Evolutionary conservation across 2,329 filamentous ascomycete genomes (phyloP), one percentile per base, ranked within the genome.

Genomic region (Colletotrichum somersetense): DNA sequence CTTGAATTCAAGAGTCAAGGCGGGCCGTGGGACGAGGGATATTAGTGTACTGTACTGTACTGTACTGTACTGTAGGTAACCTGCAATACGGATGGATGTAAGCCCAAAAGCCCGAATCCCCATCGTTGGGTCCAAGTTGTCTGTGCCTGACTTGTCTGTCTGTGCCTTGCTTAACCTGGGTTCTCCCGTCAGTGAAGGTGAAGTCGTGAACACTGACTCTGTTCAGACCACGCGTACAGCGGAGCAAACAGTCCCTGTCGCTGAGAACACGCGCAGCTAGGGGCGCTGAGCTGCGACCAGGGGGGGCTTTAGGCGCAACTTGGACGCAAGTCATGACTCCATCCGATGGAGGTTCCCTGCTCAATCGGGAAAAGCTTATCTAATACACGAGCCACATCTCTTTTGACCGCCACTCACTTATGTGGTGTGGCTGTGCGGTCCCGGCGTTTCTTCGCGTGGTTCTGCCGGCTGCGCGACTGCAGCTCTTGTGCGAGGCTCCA

Each of bases 191-290:
- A 53, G 50, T 57, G 33, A 23, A 57, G 5, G 40, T 42, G 40
- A 16, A 40, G 38, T 14, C 33, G 23, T 56, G 30, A 14, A 35
- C 33, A n/a, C 62, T 61, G 38, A 18, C 26, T 53, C 26, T 53
- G 44, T 33, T 52, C 40, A 18, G 46, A 63, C 61, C 65, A 69
- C 33, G 65, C 69, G 30, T 69, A 59, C 35, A 58, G 66, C 66
- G 69, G 69, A 72, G 69, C 66, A 59, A 55, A 68, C n/a, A 64
- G 44, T 59, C 42, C 69, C 16, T 69, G 40, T 42, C 40, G 40
- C 14, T 6, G 40, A 42, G 14, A 42, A 18, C 40, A 42, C 40
- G 40, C 40, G 40, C 40, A 46, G 42, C 44, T 46, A 52, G 61
- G 48, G 61, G 61, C 35, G 23, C 61, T 53, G 38, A 48, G 61